Base-by-base conservation (phyloP, 257 asterid genomes). In the Anisodus tanguticus region DNA sequence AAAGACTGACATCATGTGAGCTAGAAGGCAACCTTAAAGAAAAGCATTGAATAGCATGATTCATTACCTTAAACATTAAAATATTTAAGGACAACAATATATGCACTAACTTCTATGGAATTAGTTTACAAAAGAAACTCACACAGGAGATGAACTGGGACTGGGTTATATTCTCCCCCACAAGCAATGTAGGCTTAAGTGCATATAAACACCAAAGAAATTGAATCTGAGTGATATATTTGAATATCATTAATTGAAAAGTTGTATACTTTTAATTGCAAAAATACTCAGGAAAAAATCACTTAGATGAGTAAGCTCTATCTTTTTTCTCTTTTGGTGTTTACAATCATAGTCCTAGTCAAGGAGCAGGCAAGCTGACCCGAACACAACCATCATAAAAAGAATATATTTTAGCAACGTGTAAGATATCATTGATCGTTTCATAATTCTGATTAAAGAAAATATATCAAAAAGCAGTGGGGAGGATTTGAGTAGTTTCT, bases 81-180 rank as follows among this genome's bases (percentile, higher is more conserved):
- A 71, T 47, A 19, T 19, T 22, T 47, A 26, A 12, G 45, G 49
- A 77, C 31, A 53, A 53, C 64, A 77, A 51, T 51, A 8, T 22
- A 76, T 53, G 60, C 7, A 51, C 81, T 26, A 53, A 26, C 47
- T 77, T 26, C 13, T 26, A 13, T 13, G 16, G 26, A 74, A 26
- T 26, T 31, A 69, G 81, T 77, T 16, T 77, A 13, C 8, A 5
- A 13, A 26, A 43, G 81, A 51, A 3, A 77, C 45, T 51, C 47
- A 77, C 64, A 26, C 15, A 53, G 63, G 45, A 76, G 81, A 76
- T 76, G 81, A 51, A 76, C 45, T 74, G 43, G 80, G 17, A 74
- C 81, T 51, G 15, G 22, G 81, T 51, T 76, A 76, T 51, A 13
- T 51, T 76, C 63, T 51, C 81, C 63, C 81, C 81, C 81, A 76